Evolutionary conservation across 2,329 filamentous ascomycete genomes (phyloP).

Genomic region (Erysiphe neolycopersici): DNA sequence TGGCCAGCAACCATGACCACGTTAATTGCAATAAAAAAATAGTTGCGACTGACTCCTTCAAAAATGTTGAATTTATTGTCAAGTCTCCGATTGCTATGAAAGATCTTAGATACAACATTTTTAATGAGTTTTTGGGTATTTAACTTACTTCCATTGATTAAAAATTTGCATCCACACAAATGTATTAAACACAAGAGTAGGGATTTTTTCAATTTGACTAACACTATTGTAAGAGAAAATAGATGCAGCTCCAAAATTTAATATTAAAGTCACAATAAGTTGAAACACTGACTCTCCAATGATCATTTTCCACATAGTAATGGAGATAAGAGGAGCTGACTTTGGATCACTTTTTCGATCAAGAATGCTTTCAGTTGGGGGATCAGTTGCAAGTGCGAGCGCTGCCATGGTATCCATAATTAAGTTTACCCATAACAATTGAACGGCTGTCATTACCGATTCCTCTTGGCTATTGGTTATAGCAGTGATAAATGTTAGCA

Average conservation of each 20-base stretch:
- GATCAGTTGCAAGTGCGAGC: slow-evolving; percentile 47
- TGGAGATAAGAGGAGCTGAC: slow-evolving; percentile 50
- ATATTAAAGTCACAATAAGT: slow-evolving; percentile 47
- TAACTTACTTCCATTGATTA: slow-evolving; percentile 73
- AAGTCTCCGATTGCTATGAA: slow-evolving; percentile 50
- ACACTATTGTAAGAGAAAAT: slow-evolving; percentile 31
- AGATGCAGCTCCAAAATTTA: slow-evolving; percentile 45
- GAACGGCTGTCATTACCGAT: slow-evolving; percentile 51
- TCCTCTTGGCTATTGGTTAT: slow-evolving; percentile 34
- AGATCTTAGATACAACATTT: slow-evolving; percentile 1
- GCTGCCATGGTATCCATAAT: slow-evolving; percentile 72
- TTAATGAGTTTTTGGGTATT: slow-evolving; percentile 2
- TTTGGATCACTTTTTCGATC: slow-evolving; percentile 50
- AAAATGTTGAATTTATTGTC: slow-evolving; percentile 95
- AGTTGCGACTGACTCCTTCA: slow-evolving; percentile 61
- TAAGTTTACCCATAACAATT: slow-evolving; percentile 60
- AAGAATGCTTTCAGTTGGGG: slow-evolving; percentile 41
- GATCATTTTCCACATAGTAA: slow-evolving; percentile 99
- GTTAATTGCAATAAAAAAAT: slow-evolving; percentile 74
- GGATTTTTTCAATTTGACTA: slow-evolving; percentile 24
- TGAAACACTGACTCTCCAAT: slow-evolving; percentile 80
- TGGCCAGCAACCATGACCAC: slow-evolving; percentile 70
- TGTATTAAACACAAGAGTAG: slow-evolving; percentile 83
- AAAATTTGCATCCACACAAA: slow-evolving; percentile 99
- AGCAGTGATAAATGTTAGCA: slow-evolving; percentile 52